Base-by-base conservation (phyloP, 257 asterid species). In the Solanum microdontum region DNA sequence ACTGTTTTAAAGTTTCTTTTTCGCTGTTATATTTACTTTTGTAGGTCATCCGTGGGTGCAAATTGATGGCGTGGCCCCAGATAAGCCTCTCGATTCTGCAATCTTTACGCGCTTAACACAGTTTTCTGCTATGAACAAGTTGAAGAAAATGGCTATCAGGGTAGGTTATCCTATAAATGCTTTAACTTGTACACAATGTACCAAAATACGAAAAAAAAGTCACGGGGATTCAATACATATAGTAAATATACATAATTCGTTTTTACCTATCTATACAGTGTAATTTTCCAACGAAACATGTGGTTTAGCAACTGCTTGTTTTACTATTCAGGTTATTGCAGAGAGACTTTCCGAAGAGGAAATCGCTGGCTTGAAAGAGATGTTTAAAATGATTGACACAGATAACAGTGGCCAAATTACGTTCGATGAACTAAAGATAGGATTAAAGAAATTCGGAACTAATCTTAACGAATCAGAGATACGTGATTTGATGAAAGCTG, bases 361-460 rank as follows among this genome's bases (percentile, higher is more conserved):
- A 92, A 96, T 94, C 72, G 98, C 98, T 2, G 98, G 99, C 45
- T 88, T 96, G 5, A 96, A 91, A 88, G 98, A 94, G 90, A 94
- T 94, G 94, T 95, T 96, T 84, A 94, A 92, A 89, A 92, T 91
- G 94, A 92, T 95, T 19, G 98, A 96, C 64, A 90, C 94, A 77
- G 98, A 96, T 88, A 92, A 91, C 83, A 96, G 99, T 69, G 98
- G 99, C 13, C 95, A 94, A 40, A 96, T 96, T 70, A 94, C 98
- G 72, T 91, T 94, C 4, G 98, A 96, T 82, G 98, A 96, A 90
- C 94, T 96, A 84, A 96, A 94, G 90, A 93, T 83, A 15, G 98
- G 98, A 58, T 82, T 96, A 43, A 92, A 90, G 86, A 96, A 90
- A 92, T 94, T 91, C 36, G 98, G 99, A 73, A 93, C 98, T 89